These are phyloP conservation scores for Acanthamoeba quina DNA, from an alignment of 208 protist genomes.

Conservation along the genomic window DNA sequence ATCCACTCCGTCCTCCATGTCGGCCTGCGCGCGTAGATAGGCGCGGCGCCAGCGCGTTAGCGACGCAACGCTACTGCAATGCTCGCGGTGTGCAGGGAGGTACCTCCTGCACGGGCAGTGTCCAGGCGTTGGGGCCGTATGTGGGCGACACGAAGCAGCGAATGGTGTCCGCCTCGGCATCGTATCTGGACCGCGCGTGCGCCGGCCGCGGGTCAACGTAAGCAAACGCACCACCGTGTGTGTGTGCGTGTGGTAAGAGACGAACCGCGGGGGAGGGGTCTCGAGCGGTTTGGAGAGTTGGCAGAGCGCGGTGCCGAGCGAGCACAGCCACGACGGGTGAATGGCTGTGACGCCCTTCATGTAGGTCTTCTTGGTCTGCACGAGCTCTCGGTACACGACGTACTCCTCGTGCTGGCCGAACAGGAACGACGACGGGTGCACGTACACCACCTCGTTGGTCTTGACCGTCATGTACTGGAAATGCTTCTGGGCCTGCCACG, in stretches of 20 bases:
- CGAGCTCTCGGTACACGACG: constrained; percentile 63
- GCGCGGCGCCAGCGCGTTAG: too few species aligned
- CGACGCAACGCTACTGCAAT: not conserved
- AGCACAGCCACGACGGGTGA: constrained; percentile 55
- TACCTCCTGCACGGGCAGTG: constrained; percentile 57
- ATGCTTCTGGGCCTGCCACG: constrained; percentile 12
- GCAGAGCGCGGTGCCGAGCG: constrained; percentile 51
- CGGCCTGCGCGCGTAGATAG: not conserved
- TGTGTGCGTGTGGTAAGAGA: not conserved
- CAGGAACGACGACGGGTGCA: constrained; percentile 67
- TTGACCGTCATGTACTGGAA: constrained; percentile 47
- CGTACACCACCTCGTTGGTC: constrained; percentile 57
- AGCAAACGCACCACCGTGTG: not conserved
- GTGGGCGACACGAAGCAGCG: constrained; percentile 61
- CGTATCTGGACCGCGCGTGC: not conserved
- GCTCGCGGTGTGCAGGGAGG: not conserved
- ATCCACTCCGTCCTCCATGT: constrained; percentile 44
- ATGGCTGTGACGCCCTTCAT: constrained; percentile 74
- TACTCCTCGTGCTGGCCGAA: constrained; percentile 62
- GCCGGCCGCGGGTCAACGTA: too few species aligned
- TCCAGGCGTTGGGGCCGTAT: constrained; percentile 64
- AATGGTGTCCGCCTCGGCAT: not conserved
- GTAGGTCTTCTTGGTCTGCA: constrained; percentile 73
- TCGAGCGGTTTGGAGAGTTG: constrained; percentile 69
- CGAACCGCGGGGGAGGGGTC: constrained; percentile 50